phyloP scores from a whole-genome alignment of 495 filamentous ascomycete species.

The Opeltia flavorubescens region DNA sequence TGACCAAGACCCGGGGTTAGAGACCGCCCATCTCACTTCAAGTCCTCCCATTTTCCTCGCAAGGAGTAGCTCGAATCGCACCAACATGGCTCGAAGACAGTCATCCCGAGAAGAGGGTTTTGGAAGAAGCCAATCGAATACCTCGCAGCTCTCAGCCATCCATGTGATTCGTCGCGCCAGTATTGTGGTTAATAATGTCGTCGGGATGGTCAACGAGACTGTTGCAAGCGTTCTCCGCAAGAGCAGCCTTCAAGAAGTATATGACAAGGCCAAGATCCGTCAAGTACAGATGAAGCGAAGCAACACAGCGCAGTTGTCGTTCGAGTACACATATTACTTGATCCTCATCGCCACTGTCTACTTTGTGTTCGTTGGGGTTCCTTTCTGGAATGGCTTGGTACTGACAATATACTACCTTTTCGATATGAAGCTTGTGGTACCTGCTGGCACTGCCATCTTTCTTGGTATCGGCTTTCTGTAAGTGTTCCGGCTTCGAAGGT shows the following conservation, averaged over 20 bases:
- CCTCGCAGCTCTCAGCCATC: not conserved
- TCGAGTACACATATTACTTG: constrained; percentile 25
- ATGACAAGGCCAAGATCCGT: constrained; percentile 16
- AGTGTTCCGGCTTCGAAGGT: constrained; percentile 2
- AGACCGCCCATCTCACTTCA: not conserved
- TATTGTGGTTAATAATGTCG: not conserved
- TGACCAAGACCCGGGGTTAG: not conserved
- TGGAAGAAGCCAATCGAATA: not conserved
- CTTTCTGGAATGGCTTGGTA: constrained; percentile 30
- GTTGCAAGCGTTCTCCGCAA: not conserved
- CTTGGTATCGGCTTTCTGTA: constrained; percentile 24
- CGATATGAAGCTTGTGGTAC: constrained; percentile 22
- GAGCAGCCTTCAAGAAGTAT: constrained; percentile 5
- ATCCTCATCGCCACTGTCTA: constrained; percentile 23
- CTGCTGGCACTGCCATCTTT: constrained; percentile 24
- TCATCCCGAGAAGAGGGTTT: not conserved
- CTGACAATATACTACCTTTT: constrained; percentile 28
- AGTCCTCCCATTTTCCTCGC: not conserved
- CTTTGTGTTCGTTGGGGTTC: constrained; percentile 27
- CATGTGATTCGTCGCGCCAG: not conserved
- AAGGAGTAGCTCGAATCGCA: not conserved
- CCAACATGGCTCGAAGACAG: not conserved
- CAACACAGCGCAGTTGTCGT: constrained; percentile 22
- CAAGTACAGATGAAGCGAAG: constrained; percentile 17
- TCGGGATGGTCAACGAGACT: not conserved